Percentiles rank a stretch among this genome's conserved stretches.
phyloP scores from a whole-genome alignment of 169 alveolate species.

The Plasmodium ovale region DNA sequence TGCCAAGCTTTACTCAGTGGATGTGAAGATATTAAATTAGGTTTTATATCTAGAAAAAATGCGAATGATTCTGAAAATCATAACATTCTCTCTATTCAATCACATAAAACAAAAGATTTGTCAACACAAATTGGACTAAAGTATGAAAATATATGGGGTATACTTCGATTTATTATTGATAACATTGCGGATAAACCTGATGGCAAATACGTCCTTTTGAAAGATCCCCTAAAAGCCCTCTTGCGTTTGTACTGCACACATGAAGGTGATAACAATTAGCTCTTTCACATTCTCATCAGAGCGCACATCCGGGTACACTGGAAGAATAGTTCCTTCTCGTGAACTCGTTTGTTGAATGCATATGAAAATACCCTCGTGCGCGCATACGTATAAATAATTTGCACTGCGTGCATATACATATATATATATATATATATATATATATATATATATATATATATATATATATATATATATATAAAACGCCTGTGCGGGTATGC shows the following conservation, averaged over 20 bases:
- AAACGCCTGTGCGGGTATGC: too few relatives aligned
- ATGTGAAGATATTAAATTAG: slow-evolving; percentile 90
- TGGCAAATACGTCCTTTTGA: slow-evolving; percentile 91
- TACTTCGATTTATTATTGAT: slow-evolving; percentile 87
- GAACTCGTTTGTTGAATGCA: too few relatives aligned
- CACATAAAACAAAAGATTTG: slow-evolving; percentile 91
- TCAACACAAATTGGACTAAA: slow-evolving; percentile 93
- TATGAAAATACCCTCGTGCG: not conserved
- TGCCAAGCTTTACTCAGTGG: slow-evolving; percentile 92
- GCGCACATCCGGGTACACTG: too few relatives aligned
- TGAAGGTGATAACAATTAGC: slow-evolving; percentile 91
- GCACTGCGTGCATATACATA: not conserved
- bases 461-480: slow-evolving; percentile 4
- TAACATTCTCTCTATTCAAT: slow-evolving; percentile 87
- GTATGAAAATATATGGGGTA: slow-evolving; percentile 93
- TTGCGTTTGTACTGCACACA: slow-evolving; percentile 89
- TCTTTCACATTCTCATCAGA: too few relatives aligned
- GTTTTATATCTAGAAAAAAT: slow-evolving; percentile 88
- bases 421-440: not conserved
- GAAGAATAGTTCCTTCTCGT: too few relatives aligned
- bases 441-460: not conserved
- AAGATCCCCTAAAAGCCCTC: slow-evolving; percentile 92
- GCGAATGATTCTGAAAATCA: slow-evolving; percentile 91
- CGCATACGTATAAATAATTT: not conserved
- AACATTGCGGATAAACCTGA: slow-evolving; percentile 88